Percentiles rank a stretch among this genome's conserved stretches.
Conservation (phyloP, 1,284 basidiomycete genomes). For the Rhodotorula sp. region DNA sequence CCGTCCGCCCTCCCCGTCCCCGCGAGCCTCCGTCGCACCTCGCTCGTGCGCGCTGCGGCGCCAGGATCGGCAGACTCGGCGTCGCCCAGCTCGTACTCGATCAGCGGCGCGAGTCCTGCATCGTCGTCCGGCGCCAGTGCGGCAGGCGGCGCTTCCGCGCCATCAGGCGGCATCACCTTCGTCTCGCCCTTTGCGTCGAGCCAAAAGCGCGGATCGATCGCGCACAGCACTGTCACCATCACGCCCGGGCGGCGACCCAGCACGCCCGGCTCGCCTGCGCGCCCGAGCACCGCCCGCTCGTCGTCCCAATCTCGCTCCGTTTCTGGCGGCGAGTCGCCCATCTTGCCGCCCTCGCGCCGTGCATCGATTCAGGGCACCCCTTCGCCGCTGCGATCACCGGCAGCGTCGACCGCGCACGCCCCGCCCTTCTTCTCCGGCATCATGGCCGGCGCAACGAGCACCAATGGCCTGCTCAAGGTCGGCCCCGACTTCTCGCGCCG, state of each 20-base stretch:
- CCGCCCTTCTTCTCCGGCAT: slow-evolving; percentile 30
- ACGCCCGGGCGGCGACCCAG: slow-evolving; percentile 1
- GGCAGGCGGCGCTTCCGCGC: neutral
- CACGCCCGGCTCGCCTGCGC: slow-evolving; percentile 11
- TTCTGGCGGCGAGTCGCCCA: slow-evolving; percentile 8
- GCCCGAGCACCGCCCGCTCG: neutral
- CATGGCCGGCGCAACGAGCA: neutral
- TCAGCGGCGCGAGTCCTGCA: neutral
- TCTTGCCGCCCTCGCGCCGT: slow-evolving; percentile 20
- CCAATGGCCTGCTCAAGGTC: slow-evolving; percentile 15
- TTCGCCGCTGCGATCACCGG: slow-evolving; percentile 27
- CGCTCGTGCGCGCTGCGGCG: slow-evolving; percentile 5
- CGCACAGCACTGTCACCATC: slow-evolving; percentile 8
- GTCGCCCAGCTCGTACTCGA: neutral
- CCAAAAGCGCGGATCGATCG: slow-evolving; percentile 10
- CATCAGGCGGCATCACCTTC: slow-evolving; percentile 31
- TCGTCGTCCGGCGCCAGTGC: neutral
- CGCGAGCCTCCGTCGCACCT: slow-evolving; percentile 20
- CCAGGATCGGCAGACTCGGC: neutral
- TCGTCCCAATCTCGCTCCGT: slow-evolving; percentile 11
- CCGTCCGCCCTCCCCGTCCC: slow-evolving; percentile 18
- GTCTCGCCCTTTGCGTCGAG: slow-evolving; percentile 34
- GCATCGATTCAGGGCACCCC: slow-evolving; percentile 19
- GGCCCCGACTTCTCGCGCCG: slow-evolving; percentile 35
- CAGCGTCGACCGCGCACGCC: slow-evolving; percentile 9